Evolutionary conservation across 305 asterid species (phyloP), one percentile per base, ranked within the genome.

Genomic region (Petunia hybrid): DNA sequence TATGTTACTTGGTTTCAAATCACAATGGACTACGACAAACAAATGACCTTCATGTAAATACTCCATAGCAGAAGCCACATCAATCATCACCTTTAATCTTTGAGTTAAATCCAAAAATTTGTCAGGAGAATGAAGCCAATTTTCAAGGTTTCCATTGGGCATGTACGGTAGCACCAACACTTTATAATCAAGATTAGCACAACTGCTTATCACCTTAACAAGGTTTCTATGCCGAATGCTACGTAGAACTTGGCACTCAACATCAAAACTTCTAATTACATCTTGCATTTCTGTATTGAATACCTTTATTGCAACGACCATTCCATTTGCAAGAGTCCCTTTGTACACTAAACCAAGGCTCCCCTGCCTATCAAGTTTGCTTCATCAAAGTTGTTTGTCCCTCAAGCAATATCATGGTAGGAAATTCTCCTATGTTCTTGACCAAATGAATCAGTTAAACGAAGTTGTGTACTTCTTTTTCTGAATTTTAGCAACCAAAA

Each of bases 111-210:
- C 60, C 77, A 70, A 46, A 70, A 46, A 70, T 22, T 10, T 70
- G 22, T 70, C 77, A 13, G 60, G 14, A 22, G 77, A 70, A 42
- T 70, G 42, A 70, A 70, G 60, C 77, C 77, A 70, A 46, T 10
- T 0, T 9, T 46, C 60, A 12, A 53, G 80, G 40, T n/a, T 76
- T 43, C 38, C 80, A 41, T 76, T 76, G 16, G 80, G 81, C 84
- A 82, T 80, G 39, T 79, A 82, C 12, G 70, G 80, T 31, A 82
- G 63, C 40, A 82, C 70, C 62, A 82, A 8, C 55, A 83, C 80
- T 51, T 76, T 85, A 36, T 81, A 85, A 46, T 82, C 87, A 9
- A 65, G 22, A 64, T 82, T 85, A 4, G 83, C 80, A 53, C 85
- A 79, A 22, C 78, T 73, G 8, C 70, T 76, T 56, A 76, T 59